phyloP scores from a whole-genome alignment of 179 eudicot genomes.

The Silene noctiflora region DNA sequence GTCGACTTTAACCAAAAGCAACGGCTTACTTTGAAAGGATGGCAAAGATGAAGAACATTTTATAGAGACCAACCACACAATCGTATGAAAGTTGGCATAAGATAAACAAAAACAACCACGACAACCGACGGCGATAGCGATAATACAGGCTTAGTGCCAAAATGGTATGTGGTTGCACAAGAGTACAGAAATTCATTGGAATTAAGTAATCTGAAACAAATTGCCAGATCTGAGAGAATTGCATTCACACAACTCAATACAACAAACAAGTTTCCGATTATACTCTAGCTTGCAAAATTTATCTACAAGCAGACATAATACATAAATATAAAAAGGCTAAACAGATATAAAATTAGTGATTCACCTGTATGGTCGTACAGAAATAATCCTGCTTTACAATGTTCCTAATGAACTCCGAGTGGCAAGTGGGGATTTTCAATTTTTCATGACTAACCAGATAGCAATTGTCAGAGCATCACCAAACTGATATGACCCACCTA shows the following conservation, averaged over 20 bases:
- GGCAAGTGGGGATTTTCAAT: background rate
- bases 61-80: too few species aligned
- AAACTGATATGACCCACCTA: background rate
- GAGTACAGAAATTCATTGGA: background rate
- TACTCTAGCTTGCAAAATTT: background rate
- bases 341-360: conserved; percentile 1
- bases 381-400: conserved; percentile 1
- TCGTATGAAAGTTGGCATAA: too few species aligned
- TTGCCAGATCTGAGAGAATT: background rate
- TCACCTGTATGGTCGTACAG: conserved; percentile 18
- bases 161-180: too few species aligned
- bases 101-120: too few species aligned
- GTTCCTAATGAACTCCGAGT: conserved; percentile 5
- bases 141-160: too few species aligned
- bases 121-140: too few species aligned
- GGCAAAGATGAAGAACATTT: too few species aligned
- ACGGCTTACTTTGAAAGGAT: too few species aligned
- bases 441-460: conserved; percentile 1
- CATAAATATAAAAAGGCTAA: conserved; percentile 7
- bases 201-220: conserved; percentile 9
- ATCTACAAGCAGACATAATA: background rate
- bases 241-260: background rate
- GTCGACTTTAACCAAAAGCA: too few species aligned
- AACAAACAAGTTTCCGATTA: background rate
- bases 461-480: background rate